Conservation (phyloP, 352 stramenopile genomes). For the Pythium aristosporum region DNA sequence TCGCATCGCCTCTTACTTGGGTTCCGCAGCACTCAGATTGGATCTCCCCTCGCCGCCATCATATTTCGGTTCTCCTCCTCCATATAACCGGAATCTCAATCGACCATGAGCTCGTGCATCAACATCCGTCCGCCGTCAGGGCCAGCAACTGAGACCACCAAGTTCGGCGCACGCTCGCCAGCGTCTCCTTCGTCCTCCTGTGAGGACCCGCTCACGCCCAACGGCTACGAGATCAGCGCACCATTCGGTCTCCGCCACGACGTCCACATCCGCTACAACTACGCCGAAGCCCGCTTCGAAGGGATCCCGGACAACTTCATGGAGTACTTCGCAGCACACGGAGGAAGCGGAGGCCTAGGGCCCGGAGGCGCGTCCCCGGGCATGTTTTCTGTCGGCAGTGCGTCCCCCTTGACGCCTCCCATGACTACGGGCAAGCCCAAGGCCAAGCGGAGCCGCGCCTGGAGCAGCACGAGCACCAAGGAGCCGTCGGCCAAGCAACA, state of each 20-base stretch:
- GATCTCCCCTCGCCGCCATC: neutral
- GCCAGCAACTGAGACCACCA: conserved; percentile 26
- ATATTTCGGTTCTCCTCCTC: conserved; percentile 2
- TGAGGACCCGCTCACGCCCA: conserved; percentile 31
- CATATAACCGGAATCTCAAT: conserved; percentile 10
- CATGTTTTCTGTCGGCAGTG: conserved; percentile 3
- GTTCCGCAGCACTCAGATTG: conserved; percentile 1
- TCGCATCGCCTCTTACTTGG: neutral
- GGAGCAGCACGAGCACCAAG: conserved; percentile 29
- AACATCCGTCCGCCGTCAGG: conserved; percentile 46
- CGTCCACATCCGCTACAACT: conserved; percentile 88
- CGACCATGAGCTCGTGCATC: conserved; percentile 41
- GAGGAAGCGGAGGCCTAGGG: neutral
- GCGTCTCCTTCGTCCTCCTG: conserved; percentile 36
- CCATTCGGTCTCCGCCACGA: conserved; percentile 81
- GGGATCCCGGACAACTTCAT: conserved; percentile 80
- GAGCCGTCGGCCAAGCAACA: conserved; percentile 14
- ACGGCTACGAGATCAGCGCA: conserved; percentile 60
- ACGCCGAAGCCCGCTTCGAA: conserved; percentile 81
- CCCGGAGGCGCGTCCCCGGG: neutral
- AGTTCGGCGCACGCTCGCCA: conserved; percentile 25
- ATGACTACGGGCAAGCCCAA: conserved; percentile 20
- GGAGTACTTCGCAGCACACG: conserved; percentile 50
- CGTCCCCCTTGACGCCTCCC: conserved; percentile 33
- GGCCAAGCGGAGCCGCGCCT: conserved; percentile 30